Conservation (phyloP, 1,284 basidiomycete species). For the Fistulinella cinereoalba region DNA sequence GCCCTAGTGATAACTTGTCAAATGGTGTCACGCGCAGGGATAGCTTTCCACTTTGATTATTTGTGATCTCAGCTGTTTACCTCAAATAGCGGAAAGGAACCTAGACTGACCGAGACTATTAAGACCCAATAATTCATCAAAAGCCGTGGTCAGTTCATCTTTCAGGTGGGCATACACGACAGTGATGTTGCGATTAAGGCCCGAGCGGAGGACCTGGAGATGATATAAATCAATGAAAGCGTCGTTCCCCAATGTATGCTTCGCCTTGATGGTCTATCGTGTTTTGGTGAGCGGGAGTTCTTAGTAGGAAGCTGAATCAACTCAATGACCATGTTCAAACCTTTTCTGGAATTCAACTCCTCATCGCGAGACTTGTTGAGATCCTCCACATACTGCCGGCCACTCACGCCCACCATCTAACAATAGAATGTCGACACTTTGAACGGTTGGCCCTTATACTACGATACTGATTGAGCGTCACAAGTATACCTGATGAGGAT, state of each 20-base stretch:
- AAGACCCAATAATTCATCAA: conserved; percentile 24
- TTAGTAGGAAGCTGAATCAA: no score
- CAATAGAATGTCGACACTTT: neutral
- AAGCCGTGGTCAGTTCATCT: conserved; percentile 34
- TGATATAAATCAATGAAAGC: conserved; percentile 23
- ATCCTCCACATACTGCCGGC: neutral
- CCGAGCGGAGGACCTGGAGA: conserved; percentile 17
- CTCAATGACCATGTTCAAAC: neutral
- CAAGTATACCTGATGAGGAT: neutral
- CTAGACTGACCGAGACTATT: conserved; percentile 11
- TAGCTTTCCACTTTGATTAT: conserved; percentile 26
- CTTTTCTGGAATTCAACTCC: neutral
- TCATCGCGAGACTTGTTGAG: neutral
- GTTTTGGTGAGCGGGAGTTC: no score
- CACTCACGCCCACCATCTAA: neutral
- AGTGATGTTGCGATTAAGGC: conserved; percentile 33
- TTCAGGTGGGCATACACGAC: conserved; percentile 26
- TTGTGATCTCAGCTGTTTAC: neutral
- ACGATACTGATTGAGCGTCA: neutral
- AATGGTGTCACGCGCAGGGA: conserved; percentile 17
- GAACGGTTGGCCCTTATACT: neutral
- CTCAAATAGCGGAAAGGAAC: neutral
- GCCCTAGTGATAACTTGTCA: conserved; percentile 31
- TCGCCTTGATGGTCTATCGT: neutral
- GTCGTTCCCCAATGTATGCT: neutral